These are phyloP conservation scores for Comarum palustre DNA, from an alignment of 306 rosid genomes.

Conservation along the genomic window DNA sequence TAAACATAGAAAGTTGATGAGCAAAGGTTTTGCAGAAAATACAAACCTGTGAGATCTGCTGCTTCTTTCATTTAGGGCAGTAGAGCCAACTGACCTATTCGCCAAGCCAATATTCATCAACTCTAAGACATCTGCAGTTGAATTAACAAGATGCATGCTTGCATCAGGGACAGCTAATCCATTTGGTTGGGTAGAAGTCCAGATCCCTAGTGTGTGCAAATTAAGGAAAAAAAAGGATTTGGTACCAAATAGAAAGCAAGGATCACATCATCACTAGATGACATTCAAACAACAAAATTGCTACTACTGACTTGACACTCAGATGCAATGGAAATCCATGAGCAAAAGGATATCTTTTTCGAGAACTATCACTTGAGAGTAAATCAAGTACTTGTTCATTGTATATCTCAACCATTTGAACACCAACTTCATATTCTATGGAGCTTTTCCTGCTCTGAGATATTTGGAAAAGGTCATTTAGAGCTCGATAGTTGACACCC, in stretches of 20 bases:
- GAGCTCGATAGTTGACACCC: constrained; percentile 96
- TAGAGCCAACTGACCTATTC: constrained; percentile 89
- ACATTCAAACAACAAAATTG: not conserved
- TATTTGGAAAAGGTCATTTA: constrained; percentile 87
- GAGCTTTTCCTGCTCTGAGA: constrained; percentile 78
- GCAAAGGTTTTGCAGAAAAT: constrained; percentile 17
- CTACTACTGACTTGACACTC: not conserved
- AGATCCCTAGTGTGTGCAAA: constrained; percentile 99
- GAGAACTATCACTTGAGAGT: constrained; percentile 69
- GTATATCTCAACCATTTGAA: constrained; percentile 98
- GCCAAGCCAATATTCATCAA: constrained; percentile 69
- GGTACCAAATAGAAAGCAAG: not conserved
- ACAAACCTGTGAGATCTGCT: constrained; percentile 94
- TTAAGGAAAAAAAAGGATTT: constrained; percentile 48
- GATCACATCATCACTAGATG: not conserved
- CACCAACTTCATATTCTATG: constrained; percentile 79
- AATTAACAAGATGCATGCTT: constrained; percentile 80
- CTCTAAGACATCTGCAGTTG: constrained; percentile 77
- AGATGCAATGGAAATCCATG: constrained; percentile 11
- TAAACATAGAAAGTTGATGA: constrained; percentile 17
- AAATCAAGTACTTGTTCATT: constrained; percentile 98
- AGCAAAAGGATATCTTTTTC: constrained; percentile 83
- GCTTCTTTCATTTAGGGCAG: constrained; percentile 93
- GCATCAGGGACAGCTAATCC: constrained; percentile 99
- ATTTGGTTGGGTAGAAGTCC: constrained; percentile 90